Evolutionary conservation across 371 early-diverging fungal species (phyloP), one percentile per base, ranked within the genome.

Genomic region (Mucor velutinosus): DNA sequence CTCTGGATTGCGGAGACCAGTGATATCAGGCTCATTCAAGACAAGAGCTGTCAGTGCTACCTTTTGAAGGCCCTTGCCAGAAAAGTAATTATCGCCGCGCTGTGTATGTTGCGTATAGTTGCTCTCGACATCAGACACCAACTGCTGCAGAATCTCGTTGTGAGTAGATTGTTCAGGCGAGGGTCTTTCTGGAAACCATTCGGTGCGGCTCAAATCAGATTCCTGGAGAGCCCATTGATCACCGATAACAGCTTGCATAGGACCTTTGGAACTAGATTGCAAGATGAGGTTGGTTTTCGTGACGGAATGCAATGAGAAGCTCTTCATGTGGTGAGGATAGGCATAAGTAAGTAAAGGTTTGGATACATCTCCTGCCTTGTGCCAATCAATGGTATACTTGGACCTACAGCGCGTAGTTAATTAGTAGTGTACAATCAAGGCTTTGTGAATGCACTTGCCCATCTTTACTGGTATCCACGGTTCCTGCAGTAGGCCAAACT

Each of bases 51-150:
- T 63, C 17, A 91, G 67, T 0, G 92, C 92, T 37, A 87, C 71
- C 33, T 85, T 86, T 35, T 92, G 92, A 11, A 91, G 66, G 2
- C 85, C 86, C 72, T 93, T 93, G 69, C 93, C 93, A 25, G 87
- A 87, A 71, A 91, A 92, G 67, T 93, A 93, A 29, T 87, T 89
- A 62, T 90, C 85, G 43, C 69, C 74, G 17, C 80, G 70, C 32
- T 73, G 55, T 0, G 86, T 78, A 0, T 78, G 72, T 0, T 63
- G 53, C 0, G 73, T 72, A 68, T 84, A 84, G 37, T 91, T 80
- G 15, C 63, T 32, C 6, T 51, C 61, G 7, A 86, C 71, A 69
- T 87, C 87, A 32, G 74, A 65, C n/a, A 66, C 75, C 10, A 86
- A 58, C 15, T 65, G 21, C 0, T 53, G 70, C 57, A 83, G 71